Evolutionary conservation across 2,329 filamentous ascomycete genomes (phyloP), one percentile per base, ranked within the genome.

Genomic region (Zelopaecilomyces penicillatus): DNA sequence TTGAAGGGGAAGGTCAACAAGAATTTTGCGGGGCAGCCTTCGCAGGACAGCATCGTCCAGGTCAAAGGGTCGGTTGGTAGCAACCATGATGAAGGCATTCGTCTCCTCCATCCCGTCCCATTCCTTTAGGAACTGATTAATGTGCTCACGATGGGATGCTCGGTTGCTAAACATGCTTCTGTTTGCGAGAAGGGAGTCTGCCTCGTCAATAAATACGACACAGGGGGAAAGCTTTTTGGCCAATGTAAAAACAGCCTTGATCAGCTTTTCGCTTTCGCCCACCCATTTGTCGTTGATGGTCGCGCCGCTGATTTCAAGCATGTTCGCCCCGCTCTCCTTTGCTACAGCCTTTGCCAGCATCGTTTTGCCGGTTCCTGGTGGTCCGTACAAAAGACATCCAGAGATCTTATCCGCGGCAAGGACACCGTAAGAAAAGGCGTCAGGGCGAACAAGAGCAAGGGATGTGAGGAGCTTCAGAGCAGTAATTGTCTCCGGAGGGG

Each of bases 221-320:
- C 90, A 90, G 0, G 93, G 93, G 2, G 85, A 84, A 6, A 96
- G 76, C 64, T 95, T 95, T 66, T 88, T 88, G 4, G 93, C 93
- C 0, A 97, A 73, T 1, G 81, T 85, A 66, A 98, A 98, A 35
- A 97, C 82, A 0, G 91, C 91, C 42, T 85, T 83, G 43, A 97
- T 86, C 59, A 95, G 95, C 74, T 97, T 97, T 68, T 98, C 93
- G 48, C 87, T 87, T 63, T 97, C 89, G 26, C 93, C 93, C 4
- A 97, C 87, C 64, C 87, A 97, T 78, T 94, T 97, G 62, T 96
- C 87, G 64, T 95, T 94, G 54, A 98, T 86, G 52, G 88, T 87
- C 2, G 88, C 89, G 3, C 88, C 91, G 52, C 83, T 90, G 36
- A 97, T 81, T 64, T 97, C 90, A 34, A 98, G 85, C 82, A 74